Base-by-base conservation (phyloP, 345 rosid species). In the Salix purpurea region DNA sequence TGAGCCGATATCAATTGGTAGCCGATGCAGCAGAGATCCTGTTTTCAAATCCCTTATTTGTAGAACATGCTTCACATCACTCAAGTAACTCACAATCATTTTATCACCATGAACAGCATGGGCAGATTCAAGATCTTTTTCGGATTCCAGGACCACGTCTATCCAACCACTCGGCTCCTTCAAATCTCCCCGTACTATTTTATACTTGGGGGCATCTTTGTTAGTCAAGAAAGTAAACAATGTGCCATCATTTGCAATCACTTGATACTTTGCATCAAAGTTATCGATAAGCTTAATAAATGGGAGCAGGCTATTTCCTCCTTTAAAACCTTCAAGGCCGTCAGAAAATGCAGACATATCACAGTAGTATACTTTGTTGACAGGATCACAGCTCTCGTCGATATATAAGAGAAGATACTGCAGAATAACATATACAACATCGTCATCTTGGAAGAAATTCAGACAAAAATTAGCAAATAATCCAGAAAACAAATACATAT, bases 1-100 rank as follows among this genome's bases (percentile, higher is more conserved):
- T 0, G 98, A 75, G 32, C 99, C 99, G 76, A 96, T 93, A 71
- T 87, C 97, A 77, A 93, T 84, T 28, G 97, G 97, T 70, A 96
- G 82, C 30, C 76, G 86, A 68, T 96, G 95, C 82, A 92, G 85
- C 78, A 91, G 37, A 34, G 92, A 85, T 48, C 99, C 97, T 7
- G 92, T 89, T 67, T 86, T 77, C 79, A 92, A 84, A 79, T 96
- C 97, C 83, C 97, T 92, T 65, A 93, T 83, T 86, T 96, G 97
- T 71, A 96, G 48, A 46, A 89, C 87, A 79, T 88, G 83, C 83
- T 93, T 92, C 73, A 92, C 98, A 78, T 92, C 97, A 65, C 97
- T 91, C 87, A 96, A 82, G 89, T 96, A 96, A 74, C 94, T 86
- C 46, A 91, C 81, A 71, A 92, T 87, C 85, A 96, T 77, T 82